A percentile compares a stretch with the other conserved stretches of the same genome.
Evolutionary conservation across 169 alveolate species (phyloP).

Genomic region (Plasmodium adleri): DNA sequence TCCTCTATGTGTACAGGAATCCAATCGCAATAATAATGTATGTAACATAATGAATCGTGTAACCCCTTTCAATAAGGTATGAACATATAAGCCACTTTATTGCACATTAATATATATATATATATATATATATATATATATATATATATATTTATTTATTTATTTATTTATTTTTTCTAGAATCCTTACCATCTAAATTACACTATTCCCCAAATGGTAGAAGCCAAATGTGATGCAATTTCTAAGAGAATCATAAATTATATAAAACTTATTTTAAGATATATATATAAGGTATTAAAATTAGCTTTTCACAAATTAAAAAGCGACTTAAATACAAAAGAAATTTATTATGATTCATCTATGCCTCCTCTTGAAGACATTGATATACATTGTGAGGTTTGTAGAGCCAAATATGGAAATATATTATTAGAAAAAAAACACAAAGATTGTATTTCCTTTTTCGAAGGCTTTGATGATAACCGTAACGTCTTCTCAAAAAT

Average conservation of each 20-base stretch:
- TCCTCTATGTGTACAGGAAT: slow-evolving; percentile 48
- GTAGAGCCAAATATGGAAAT: slow-evolving; percentile 72
- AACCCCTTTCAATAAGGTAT: slow-evolving; percentile 36
- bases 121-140: too few species aligned
- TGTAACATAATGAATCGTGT: slow-evolving; percentile 6
- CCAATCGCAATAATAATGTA: neutral
- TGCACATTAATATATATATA: too few species aligned
- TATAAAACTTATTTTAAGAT: slow-evolving; percentile 15
- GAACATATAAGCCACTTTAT: too few species aligned
- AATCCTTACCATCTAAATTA: slow-evolving; percentile 12
- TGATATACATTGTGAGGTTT: slow-evolving; percentile 47
- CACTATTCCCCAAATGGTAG: neutral
- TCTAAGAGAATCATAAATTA: slow-evolving; percentile 10
- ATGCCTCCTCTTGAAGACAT: slow-evolving; percentile 44
- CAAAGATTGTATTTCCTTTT: slow-evolving; percentile 42
- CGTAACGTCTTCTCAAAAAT: slow-evolving; percentile 32
- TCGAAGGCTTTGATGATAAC: slow-evolving; percentile 52
- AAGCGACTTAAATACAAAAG: slow-evolving; percentile 59
- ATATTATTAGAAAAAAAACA: slow-evolving; percentile 25
- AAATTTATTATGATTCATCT: slow-evolving; percentile 22
- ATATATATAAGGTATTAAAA: slow-evolving; percentile 50
- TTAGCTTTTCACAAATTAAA: slow-evolving; percentile 56
- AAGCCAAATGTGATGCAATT: slow-evolving; percentile 11
- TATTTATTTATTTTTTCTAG: slow-evolving; percentile 1
- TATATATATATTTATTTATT: neutral